Evolutionary conservation across 768 basidiomycete genomes (phyloP).

Genomic region (Tephrocybe sp.): DNA sequence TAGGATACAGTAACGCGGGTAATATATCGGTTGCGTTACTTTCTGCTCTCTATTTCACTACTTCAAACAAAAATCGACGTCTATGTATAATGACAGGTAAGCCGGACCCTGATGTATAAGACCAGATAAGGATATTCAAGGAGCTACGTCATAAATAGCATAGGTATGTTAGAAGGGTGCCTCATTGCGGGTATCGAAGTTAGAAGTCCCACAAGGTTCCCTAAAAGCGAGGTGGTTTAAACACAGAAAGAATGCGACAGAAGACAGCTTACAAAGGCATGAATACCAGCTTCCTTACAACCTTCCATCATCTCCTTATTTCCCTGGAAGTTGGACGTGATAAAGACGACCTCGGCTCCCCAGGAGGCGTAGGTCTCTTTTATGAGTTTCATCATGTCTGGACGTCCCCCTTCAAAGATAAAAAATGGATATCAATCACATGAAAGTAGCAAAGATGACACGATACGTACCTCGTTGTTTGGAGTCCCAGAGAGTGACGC

Average conservation of each 20-base stretch:
- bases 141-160: too few species aligned
- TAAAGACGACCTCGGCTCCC: conserved; percentile 82
- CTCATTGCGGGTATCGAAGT: conserved; percentile 10
- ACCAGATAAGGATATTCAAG: too few species aligned
- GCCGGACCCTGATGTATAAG: too few species aligned
- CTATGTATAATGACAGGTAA: too few species aligned
- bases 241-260: neutral
- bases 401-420: conserved; percentile 53
- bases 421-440: neutral
- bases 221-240: conserved; percentile 22
- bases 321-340: conserved; percentile 77
- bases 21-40: neutral
- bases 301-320: conserved; percentile 85
- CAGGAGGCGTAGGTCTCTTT: conserved; percentile 73
- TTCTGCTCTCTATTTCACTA: too few species aligned
- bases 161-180: too few species aligned
- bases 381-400: conserved; percentile 77
- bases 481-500: conserved; percentile 78
- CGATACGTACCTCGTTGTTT: conserved; percentile 54
- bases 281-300: conserved; percentile 69
- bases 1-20: neutral
- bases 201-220: conserved; percentile 77
- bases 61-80: too few species aligned
- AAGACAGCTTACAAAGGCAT: conserved; percentile 51
- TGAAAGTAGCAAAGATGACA: neutral